A percentile compares a stretch with the other conserved stretches of the same genome.
phyloP scores from a whole-genome alignment of 495 filamentous ascomycete genomes.

The Chaetomium fimeti region DNA sequence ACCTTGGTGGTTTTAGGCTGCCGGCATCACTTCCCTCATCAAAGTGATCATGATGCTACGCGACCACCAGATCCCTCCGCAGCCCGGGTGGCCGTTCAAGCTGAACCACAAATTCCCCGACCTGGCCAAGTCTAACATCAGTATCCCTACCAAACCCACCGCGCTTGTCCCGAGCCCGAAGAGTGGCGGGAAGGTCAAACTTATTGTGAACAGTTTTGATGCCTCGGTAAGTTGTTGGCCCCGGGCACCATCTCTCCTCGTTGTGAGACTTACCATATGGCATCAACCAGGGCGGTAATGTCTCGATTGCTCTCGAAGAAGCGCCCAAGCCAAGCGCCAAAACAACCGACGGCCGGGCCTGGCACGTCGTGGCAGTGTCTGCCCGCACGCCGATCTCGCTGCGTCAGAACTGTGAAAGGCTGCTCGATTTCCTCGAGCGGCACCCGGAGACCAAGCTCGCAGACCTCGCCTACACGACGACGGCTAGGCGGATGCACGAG shows the following conservation, averaged over 20 bases:
- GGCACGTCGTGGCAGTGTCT: background rate
- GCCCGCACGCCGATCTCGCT: background rate
- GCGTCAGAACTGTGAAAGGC: background rate
- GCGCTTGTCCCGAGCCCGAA: background rate
- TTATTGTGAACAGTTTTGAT: background rate
- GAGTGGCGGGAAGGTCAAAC: background rate
- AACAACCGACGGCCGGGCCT: background rate
- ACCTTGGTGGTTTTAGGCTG: background rate
- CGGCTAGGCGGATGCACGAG: background rate
- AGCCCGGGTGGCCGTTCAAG: background rate
- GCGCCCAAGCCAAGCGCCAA: background rate
- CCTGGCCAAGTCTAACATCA: background rate
- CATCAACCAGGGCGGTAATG: background rate
- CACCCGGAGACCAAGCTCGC: background rate
- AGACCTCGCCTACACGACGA: constrained; percentile 6
- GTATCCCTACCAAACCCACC: background rate
- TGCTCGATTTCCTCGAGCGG: background rate
- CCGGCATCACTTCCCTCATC: background rate
- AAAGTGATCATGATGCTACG: background rate
- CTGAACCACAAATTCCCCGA: constrained; percentile 6
- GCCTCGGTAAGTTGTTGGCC: background rate
- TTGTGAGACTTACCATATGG: background rate
- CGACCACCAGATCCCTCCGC: background rate
- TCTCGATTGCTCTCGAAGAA: background rate
- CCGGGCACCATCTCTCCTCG: background rate